phyloP scores from a whole-genome alignment of 169 alveolate species.

The Besnoitia besnoiti region DNA sequence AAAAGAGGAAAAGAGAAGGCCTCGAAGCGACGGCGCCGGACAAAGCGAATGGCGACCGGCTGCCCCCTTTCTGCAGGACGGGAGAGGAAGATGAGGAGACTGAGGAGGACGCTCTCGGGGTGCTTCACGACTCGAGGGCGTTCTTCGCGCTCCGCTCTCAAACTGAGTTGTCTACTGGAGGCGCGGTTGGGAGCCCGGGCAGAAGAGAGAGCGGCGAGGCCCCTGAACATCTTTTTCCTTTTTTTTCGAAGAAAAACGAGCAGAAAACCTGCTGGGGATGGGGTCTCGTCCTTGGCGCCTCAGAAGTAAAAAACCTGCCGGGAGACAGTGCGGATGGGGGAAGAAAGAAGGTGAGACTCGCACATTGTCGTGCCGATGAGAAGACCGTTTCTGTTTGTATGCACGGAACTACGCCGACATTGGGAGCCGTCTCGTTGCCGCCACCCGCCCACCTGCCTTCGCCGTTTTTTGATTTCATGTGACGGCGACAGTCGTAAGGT shows the following conservation, averaged over 20 bases:
- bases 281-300: background rate
- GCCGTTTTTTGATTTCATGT: too few species aligned
- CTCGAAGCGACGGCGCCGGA: background rate
- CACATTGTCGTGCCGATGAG: too few species aligned
- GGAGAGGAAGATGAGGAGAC: background rate
- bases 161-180: background rate
- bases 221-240: background rate
- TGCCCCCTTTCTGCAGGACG: background rate
- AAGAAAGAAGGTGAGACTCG: too few species aligned
- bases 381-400: too few species aligned
- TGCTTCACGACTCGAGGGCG: background rate
- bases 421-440: too few species aligned
- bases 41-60: too few species aligned
- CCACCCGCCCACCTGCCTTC: too few species aligned
- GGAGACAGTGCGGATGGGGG: too few species aligned
- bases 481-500: too few species aligned
- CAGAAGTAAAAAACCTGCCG: background rate
- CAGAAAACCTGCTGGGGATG: background rate
- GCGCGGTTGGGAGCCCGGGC: too few species aligned
- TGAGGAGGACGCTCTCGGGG: background rate
- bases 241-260: background rate
- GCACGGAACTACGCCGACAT: too few species aligned
- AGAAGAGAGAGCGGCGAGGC: background rate
- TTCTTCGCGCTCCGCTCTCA: background rate
- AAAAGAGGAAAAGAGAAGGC: background rate